Conservation (phyloP, 257 asterid species). For the Scutellaria minor region DNA sequence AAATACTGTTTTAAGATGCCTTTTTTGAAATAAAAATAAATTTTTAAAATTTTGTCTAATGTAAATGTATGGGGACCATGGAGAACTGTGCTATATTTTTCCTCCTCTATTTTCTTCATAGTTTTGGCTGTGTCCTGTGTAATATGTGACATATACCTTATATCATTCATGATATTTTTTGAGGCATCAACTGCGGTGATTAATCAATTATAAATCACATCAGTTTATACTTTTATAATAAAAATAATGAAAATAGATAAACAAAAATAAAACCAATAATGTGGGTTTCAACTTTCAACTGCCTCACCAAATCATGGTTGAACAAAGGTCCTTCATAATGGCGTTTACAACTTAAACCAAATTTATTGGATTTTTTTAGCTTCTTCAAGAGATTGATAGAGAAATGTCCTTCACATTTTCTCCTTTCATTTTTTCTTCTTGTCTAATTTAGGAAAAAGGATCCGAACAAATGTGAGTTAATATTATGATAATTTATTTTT, state of each 20-base stretch:
- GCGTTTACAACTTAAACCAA: slow-evolving; percentile 32
- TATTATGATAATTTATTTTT: no score
- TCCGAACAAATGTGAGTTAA: neutral
- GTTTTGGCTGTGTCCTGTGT: no score
- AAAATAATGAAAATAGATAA: neutral
- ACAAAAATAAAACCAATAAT: neutral
- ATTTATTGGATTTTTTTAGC: slow-evolving; percentile 25
- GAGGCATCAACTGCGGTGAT: slow-evolving; percentile 4
- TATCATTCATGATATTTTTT: slow-evolving; percentile 11
- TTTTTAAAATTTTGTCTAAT: neutral
- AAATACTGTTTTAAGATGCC: neutral
- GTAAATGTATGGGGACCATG: no score
- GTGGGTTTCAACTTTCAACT: slow-evolving; percentile 36
- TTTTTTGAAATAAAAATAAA: no score
- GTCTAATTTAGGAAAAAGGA: neutral
- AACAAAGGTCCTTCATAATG: slow-evolving; percentile 31
- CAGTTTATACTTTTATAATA: neutral
- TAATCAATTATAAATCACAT: slow-evolving; percentile 30
- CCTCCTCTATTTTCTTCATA: no score
- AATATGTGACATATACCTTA: neutral
- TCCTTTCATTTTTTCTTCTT: neutral
- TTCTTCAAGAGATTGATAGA: slow-evolving; percentile 22
- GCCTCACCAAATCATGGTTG: slow-evolving; percentile 31
- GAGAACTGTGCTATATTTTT: no score
- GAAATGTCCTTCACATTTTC: slow-evolving; percentile 34